Percentiles rank a stretch among this genome's conserved stretches.
phyloP scores from a whole-genome alignment of 2,329 filamentous ascomycete genomes.

The Ophiostoma pallidulum region DNA sequence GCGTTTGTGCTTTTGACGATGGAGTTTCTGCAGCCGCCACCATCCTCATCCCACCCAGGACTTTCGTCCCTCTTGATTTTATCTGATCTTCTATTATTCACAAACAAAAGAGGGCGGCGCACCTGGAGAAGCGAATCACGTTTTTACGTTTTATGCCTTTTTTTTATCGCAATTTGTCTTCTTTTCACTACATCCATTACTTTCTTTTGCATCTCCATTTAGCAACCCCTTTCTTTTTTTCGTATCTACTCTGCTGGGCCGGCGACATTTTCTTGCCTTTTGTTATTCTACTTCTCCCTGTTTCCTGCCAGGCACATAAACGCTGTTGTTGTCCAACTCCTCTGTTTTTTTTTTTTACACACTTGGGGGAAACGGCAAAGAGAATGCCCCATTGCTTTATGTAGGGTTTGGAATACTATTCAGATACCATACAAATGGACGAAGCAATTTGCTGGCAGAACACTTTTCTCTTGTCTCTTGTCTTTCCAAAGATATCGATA shows the following conservation, averaged over 20 bases:
- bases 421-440: background rate
- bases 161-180: too few relatives aligned
- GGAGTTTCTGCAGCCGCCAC: background rate
- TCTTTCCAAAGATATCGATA: too few relatives aligned
- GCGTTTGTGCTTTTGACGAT: too few relatives aligned
- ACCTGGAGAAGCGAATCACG: slow-evolving; percentile 2
- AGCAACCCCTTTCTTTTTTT: slow-evolving; percentile 2
- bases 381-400: too few relatives aligned
- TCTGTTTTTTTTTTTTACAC: too few relatives aligned
- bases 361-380: too few relatives aligned
- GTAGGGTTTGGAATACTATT: background rate
- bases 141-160: slow-evolving; percentile 18
- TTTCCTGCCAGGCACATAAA: background rate
- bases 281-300: too few relatives aligned
- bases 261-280: background rate
- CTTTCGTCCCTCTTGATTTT: background rate
- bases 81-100: background rate
- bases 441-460: background rate
- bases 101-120: slow-evolving; percentile 2
- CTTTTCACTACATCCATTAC: too few relatives aligned
- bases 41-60: background rate
- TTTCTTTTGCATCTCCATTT: background rate
- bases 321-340: background rate
- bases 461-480: too few relatives aligned
- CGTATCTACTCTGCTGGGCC: slow-evolving; percentile 15